phyloP scores from a whole-genome alignment of 2,329 filamentous ascomycete species.

The Zymoseptoria passerinii region DNA sequence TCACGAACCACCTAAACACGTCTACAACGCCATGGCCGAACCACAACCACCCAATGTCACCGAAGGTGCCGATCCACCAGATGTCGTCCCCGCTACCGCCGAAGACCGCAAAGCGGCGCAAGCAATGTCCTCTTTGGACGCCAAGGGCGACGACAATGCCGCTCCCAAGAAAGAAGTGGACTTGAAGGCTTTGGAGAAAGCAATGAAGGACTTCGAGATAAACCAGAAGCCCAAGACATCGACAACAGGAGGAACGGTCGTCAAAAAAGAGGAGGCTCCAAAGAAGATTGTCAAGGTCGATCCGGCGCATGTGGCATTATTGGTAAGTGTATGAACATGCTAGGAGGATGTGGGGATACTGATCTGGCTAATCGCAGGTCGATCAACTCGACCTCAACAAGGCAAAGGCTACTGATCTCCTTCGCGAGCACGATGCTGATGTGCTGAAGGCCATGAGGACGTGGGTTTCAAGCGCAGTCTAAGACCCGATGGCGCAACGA shows the following conservation, averaged over 20 bases:
- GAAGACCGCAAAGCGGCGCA: slow-evolving; percentile 71
- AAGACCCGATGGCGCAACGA: not conserved
- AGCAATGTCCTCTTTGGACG: slow-evolving; percentile 63
- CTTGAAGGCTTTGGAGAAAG: slow-evolving; percentile 60
- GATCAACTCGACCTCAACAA: slow-evolving; percentile 66
- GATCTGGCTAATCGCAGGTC: slow-evolving; percentile 38
- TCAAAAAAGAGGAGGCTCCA: slow-evolving; percentile 23
- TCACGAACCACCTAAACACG: not conserved
- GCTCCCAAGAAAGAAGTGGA: slow-evolving; percentile 53
- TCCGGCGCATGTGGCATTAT: slow-evolving; percentile 57
- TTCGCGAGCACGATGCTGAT: slow-evolving; percentile 64
- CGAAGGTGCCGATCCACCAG: slow-evolving; percentile 53
- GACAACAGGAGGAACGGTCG: slow-evolving; percentile 25
- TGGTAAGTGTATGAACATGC: slow-evolving; percentile 45
- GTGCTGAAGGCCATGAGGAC: slow-evolving; percentile 58
- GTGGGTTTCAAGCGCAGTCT: slow-evolving; percentile 36
- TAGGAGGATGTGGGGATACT: not conserved
- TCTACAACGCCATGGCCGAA: slow-evolving; percentile 46
- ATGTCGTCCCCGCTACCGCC: slow-evolving; percentile 50
- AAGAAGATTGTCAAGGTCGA: slow-evolving; percentile 61
- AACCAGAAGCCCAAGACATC: slow-evolving; percentile 34
- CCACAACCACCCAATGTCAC: slow-evolving; percentile 51
- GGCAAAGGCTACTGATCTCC: slow-evolving; percentile 62
- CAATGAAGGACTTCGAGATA: slow-evolving; percentile 55
- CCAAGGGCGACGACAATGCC: slow-evolving; percentile 40